A percentile compares a stretch with the other conserved stretches of the same genome.
These are phyloP conservation scores for Trichomonas gallinae DNA, from an alignment of 208 protist species.

Conservation along the genomic window DNA sequence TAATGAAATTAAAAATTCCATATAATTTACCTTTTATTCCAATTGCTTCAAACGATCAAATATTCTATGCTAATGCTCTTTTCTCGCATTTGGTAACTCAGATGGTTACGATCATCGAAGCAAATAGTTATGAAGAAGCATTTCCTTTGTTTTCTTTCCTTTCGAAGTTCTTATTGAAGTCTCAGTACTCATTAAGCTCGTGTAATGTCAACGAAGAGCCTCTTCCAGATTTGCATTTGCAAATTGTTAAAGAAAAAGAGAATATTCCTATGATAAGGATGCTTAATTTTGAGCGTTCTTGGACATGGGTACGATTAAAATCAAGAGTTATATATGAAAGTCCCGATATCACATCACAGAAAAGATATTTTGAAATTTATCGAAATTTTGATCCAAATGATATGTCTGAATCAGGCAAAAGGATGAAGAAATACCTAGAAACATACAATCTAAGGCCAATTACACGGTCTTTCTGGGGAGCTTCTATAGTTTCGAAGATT, in stretches of 20 bases:
- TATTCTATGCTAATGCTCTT: background rate
- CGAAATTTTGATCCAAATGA: background rate
- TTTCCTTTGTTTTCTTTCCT: background rate
- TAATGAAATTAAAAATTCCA: background rate
- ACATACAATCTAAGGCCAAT: background rate
- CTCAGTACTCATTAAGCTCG: background rate
- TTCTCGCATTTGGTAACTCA: background rate
- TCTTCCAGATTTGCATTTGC: background rate
- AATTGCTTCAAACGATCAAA: background rate
- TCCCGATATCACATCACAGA: background rate
- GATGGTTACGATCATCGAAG: background rate
- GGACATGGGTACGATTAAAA: background rate
- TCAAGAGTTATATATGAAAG: background rate
- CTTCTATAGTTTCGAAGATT: background rate
- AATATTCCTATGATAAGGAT: background rate
- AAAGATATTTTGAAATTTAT: background rate
- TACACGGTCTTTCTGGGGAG: background rate
- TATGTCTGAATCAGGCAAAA: background rate
- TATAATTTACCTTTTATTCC: background rate
- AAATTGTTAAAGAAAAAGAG: background rate
- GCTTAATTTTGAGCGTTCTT: background rate
- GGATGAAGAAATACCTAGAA: background rate
- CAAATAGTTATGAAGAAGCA: background rate
- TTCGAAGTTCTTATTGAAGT: background rate
- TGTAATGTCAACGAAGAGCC: background rate